Percentiles rank a stretch among this genome's conserved stretches.
Conservation (phyloP, 2,329 filamentous ascomycete genomes). For the Sporothrix pallida region DNA sequence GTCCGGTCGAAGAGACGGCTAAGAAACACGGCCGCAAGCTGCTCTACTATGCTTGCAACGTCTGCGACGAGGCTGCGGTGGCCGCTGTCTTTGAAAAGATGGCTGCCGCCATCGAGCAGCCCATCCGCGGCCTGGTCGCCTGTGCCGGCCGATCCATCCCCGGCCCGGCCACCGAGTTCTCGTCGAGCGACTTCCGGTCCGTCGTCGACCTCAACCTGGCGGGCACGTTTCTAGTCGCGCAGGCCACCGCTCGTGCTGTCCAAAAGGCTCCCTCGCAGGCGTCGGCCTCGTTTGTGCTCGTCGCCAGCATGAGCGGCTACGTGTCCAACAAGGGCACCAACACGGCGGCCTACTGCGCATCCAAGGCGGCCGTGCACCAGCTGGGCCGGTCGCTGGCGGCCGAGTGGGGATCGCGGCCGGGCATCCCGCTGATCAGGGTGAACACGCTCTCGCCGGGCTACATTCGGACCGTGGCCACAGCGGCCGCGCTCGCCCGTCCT, state of each 20-base stretch:
- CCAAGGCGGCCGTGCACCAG: constrained; percentile 72
- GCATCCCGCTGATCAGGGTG: constrained; percentile 54
- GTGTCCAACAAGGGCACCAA: constrained; percentile 61
- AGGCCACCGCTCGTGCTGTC: constrained; percentile 64
- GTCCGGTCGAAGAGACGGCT: constrained; percentile 39
- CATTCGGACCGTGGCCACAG: constrained; percentile 44
- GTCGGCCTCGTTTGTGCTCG: constrained; percentile 46
- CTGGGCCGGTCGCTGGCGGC: constrained; percentile 69
- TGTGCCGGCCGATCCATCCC: constrained; percentile 45
- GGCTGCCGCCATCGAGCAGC: constrained; percentile 38
- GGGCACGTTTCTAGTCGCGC: constrained; percentile 73
- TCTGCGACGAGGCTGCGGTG: constrained; percentile 38
- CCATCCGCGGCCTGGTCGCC: constrained; percentile 44
- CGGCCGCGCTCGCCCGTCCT: not conserved
- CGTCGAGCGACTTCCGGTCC: constrained; percentile 61
- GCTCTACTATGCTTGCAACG: constrained; percentile 40
- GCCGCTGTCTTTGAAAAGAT: constrained; percentile 37
- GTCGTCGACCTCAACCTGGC: constrained; percentile 75
- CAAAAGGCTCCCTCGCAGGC: constrained; percentile 37
- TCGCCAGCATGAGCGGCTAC: constrained; percentile 52
- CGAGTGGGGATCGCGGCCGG: constrained; percentile 55
- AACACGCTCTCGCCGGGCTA: constrained; percentile 61
- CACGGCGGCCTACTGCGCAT: constrained; percentile 66
- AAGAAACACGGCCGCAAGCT: constrained; percentile 33
- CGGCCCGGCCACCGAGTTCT: constrained; percentile 38